These are phyloP conservation scores for Didymella lethalis DNA, from an alignment of 2,329 filamentous ascomycete species.

Conservation along the genomic window DNA sequence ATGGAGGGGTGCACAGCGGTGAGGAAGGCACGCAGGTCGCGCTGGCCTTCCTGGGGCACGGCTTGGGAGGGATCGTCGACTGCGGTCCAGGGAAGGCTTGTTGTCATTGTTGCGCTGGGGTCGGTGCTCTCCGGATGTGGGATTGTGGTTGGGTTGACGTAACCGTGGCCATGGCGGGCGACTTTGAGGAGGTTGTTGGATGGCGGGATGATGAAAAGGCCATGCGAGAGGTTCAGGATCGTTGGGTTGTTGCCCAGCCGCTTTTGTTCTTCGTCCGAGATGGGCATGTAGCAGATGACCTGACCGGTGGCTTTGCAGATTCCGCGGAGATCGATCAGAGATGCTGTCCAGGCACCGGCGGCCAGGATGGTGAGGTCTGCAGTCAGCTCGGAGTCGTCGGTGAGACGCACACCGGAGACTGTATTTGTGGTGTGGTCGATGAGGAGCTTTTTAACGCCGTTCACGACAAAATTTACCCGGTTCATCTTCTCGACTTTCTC, in stretches of 20 bases:
- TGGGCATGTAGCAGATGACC: constrained; percentile 76
- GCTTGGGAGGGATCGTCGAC: constrained; percentile 58
- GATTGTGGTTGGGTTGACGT: constrained; percentile 57
- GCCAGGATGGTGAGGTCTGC: constrained; percentile 82
- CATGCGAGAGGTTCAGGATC: constrained; percentile 73
- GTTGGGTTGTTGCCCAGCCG: constrained; percentile 72
- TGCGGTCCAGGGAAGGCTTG: constrained; percentile 59
- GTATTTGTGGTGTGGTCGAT: constrained; percentile 47
- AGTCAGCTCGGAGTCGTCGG: constrained; percentile 58
- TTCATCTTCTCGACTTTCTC: constrained; percentile 62
- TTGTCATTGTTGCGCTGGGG: constrained; percentile 49
- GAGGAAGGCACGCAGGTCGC: constrained; percentile 45
- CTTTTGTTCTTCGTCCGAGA: constrained; percentile 75
- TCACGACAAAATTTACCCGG: constrained; percentile 60
- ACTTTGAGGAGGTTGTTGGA: constrained; percentile 56
- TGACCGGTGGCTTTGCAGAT: constrained; percentile 84
- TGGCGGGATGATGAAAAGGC: constrained; percentile 79
- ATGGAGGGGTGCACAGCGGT: constrained; percentile 39
- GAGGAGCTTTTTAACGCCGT: constrained; percentile 57
- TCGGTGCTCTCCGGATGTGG: constrained; percentile 55
- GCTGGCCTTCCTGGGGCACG: constrained; percentile 46
- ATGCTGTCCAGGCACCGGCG: constrained; percentile 85
- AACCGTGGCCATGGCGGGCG: constrained; percentile 61
- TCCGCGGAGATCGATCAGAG: constrained; percentile 78
- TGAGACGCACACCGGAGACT: constrained; percentile 67